Percentiles rank a stretch among this genome's conserved stretches.
Evolutionary conservation across 108 stramenopile genomes (phyloP).

Genomic region (Cyclotella baltica): DNA sequence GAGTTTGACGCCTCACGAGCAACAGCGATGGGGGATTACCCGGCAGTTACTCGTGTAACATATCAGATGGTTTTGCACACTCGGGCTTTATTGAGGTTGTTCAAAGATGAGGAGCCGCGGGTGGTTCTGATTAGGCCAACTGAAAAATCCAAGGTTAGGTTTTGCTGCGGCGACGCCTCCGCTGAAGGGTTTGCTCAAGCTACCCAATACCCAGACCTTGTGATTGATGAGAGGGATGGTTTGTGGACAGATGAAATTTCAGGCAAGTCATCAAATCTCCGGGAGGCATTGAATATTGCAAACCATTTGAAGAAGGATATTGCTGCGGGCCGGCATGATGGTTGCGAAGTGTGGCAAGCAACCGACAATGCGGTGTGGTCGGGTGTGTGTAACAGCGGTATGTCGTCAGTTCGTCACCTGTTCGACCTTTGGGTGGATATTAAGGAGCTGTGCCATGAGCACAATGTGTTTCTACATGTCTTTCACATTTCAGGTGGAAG

Average conservation of each 20-base stretch:
- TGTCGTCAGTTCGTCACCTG: slow-evolving; percentile 5
- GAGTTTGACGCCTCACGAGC: neutral
- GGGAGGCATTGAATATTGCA: slow-evolving; percentile 18
- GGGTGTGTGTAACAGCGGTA: slow-evolving; percentile 8
- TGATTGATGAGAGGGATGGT: slow-evolving; percentile 7
- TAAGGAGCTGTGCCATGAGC: neutral
- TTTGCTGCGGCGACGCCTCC: slow-evolving; percentile 4
- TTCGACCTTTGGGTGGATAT: slow-evolving; percentile 2
- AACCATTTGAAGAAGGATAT: slow-evolving; percentile 4
- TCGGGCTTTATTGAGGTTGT: neutral
- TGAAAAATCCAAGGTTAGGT: neutral
- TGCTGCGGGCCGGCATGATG: neutral
- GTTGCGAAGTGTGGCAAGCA: slow-evolving; percentile 19
- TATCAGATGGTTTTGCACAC: neutral
- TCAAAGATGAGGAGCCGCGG: neutral
- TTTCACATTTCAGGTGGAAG: slow-evolving; percentile 29
- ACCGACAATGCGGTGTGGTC: slow-evolving; percentile 24
- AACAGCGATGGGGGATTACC: neutral
- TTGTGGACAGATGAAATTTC: slow-evolving; percentile 8
- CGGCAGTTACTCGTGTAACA: neutral
- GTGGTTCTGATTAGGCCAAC: slow-evolving; percentile 2
- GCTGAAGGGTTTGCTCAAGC: slow-evolving; percentile 1
- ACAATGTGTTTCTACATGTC: slow-evolving; percentile 16
- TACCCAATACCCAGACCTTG: slow-evolving; percentile 13
- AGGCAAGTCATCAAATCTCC: neutral